phyloP scores from a whole-genome alignment of 1,284 basidiomycete genomes.

The Exobasidium rhododendri region DNA sequence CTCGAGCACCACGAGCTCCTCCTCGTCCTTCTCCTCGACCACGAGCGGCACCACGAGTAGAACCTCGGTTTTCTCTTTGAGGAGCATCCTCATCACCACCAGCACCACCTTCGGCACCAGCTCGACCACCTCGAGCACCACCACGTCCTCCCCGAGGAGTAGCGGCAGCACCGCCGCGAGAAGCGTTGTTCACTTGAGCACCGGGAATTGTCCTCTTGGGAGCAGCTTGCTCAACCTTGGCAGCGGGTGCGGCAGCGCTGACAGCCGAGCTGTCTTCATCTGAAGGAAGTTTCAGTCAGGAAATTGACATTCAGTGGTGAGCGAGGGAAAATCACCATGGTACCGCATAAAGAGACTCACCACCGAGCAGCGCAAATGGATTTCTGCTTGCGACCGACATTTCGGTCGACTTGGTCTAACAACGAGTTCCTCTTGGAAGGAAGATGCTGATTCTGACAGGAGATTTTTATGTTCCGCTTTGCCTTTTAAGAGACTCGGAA shows the following conservation, averaged over 20 bases:
- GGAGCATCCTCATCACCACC: constrained; percentile 14
- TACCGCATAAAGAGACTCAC: constrained; percentile 26
- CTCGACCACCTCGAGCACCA: constrained; percentile 19
- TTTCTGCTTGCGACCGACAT: constrained; percentile 55
- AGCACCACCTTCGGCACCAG: constrained; percentile 12
- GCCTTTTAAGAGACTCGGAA: too few relatives aligned
- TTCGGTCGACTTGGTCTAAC: constrained; percentile 13
- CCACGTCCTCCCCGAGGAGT: constrained; percentile 23
- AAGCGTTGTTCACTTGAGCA: constrained; percentile 25
- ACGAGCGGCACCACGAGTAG: constrained; percentile 55
- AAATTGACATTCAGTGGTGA: constrained; percentile 39
- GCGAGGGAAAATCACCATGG: constrained; percentile 18
- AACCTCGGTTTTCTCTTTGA: constrained; percentile 9
- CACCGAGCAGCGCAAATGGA: constrained; percentile 53
- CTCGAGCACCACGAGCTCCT: constrained; percentile 55
- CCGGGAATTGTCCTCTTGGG: constrained; percentile 43
- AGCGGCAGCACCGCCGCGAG: constrained; percentile 23
- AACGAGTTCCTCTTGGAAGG: neutral
- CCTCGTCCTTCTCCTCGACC: constrained; percentile 60
- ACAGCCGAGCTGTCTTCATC: constrained; percentile 38
- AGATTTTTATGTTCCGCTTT: too few relatives aligned
- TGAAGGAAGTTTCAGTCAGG: too few relatives aligned
- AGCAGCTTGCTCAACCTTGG: constrained; percentile 19
- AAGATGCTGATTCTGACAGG: too few relatives aligned
- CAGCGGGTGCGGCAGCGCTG: constrained; percentile 31